phyloP scores from a whole-genome alignment of 73 alveolate species.

The Stentor coeruleus region DNA sequence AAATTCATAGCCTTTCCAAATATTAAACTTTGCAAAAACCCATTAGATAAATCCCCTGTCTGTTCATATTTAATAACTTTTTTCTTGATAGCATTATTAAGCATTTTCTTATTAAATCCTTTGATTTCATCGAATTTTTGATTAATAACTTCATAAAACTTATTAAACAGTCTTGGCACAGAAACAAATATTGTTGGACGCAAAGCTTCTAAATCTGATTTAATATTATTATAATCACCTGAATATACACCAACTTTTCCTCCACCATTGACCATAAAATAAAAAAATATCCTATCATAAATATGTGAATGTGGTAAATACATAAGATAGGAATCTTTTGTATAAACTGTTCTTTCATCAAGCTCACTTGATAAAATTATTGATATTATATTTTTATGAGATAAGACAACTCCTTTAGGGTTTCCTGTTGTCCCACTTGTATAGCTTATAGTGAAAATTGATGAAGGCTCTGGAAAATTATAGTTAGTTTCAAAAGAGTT shows the following conservation, averaged over 20 bases:
- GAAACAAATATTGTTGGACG: slow-evolving; percentile 94
- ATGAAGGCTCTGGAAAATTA: not conserved
- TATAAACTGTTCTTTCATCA: not conserved
- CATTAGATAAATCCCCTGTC: slow-evolving; percentile 54
- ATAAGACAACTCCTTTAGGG: slow-evolving; percentile 87
- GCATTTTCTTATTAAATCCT: slow-evolving; percentile 58
- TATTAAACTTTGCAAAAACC: slow-evolving; percentile 68
- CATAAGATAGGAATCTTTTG: slow-evolving; percentile 30
- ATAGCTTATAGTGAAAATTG: slow-evolving; percentile 62
- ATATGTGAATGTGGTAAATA: slow-evolving; percentile 89
- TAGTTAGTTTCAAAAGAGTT: not conserved
- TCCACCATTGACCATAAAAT: slow-evolving; percentile 54
- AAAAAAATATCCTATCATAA: slow-evolving; percentile 69
- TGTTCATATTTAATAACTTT: slow-evolving; percentile 47
- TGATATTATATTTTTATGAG: slow-evolving; percentile 56
- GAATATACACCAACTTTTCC: slow-evolving; percentile 66
- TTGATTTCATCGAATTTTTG: slow-evolving; percentile 47
- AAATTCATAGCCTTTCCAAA: slow-evolving; percentile 68
- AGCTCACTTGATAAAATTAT: slow-evolving; percentile 27
- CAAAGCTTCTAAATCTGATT: slow-evolving; percentile 68
- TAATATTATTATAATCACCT: slow-evolving; percentile 66
- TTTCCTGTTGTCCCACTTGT: slow-evolving; percentile 91
- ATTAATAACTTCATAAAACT: slow-evolving; percentile 85
- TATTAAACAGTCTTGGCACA: slow-evolving; percentile 94
- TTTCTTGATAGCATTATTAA: slow-evolving; percentile 64